Evolutionary conservation across 768 basidiomycete species (phyloP).

Genomic region (Lactifluus piperatus): DNA sequence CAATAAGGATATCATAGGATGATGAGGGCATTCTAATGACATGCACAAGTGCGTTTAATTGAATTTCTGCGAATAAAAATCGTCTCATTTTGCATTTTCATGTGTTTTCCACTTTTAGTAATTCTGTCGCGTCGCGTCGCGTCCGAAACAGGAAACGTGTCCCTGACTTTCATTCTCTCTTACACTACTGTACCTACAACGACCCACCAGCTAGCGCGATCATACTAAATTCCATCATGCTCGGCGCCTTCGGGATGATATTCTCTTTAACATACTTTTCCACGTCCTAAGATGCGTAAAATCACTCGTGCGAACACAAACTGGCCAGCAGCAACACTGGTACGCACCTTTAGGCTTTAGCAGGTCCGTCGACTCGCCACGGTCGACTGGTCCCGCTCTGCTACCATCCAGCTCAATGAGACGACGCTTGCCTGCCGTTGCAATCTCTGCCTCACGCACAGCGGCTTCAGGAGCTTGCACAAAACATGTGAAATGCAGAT

Average conservation of each 20-base stretch:
- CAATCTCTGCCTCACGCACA: constrained; percentile 25
- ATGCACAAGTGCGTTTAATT: too few species aligned
- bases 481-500: constrained; percentile 86
- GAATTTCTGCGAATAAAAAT: too few species aligned
- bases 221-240: constrained; percentile 59
- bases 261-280: constrained; percentile 51
- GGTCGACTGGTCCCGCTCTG: constrained; percentile 70
- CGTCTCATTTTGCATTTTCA: too few species aligned
- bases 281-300: constrained; percentile 42
- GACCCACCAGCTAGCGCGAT: constrained; percentile 41
- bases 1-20: constrained; percentile 72
- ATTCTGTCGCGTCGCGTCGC: too few species aligned
- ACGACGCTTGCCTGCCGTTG: constrained; percentile 27
- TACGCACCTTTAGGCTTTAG: constrained; percentile 45
- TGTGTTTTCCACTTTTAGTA: too few species aligned
- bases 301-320: not conserved
- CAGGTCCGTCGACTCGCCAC: constrained; percentile 53
- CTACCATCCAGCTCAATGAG: constrained; percentile 83
- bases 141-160: too few species aligned
- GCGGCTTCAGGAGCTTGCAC: constrained; percentile 51
- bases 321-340: not conserved
- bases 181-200: too few species aligned
- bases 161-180: too few species aligned
- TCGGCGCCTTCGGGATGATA: constrained; percentile 46
- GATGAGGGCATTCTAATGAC: too few species aligned